Percentiles rank a stretch among this genome's conserved stretches.
Evolutionary conservation across 768 basidiomycete genomes (phyloP).

Genomic region (Chalciporus chontae): DNA sequence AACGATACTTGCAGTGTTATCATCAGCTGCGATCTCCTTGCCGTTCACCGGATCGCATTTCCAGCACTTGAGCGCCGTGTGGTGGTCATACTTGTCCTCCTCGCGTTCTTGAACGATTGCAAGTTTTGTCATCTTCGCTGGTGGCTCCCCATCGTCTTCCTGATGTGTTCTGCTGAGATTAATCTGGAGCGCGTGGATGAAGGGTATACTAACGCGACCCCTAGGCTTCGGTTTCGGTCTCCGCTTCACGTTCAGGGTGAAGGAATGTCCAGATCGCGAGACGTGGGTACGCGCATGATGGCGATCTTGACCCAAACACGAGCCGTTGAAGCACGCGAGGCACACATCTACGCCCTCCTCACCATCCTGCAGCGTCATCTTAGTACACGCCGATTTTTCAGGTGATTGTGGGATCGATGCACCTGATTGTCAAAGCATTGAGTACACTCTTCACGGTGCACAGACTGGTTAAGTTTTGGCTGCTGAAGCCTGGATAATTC

Average conservation of each 20-base stretch:
- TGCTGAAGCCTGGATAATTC: constrained; percentile 46
- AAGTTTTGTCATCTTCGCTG: constrained; percentile 84
- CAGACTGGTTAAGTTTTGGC: constrained; percentile 65
- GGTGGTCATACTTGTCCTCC: constrained; percentile 80
- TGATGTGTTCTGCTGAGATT: constrained; percentile 27
- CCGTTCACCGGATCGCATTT: constrained; percentile 55
- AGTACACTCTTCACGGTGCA: constrained; percentile 92
- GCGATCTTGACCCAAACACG: constrained; percentile 59
- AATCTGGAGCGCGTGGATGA: no score
- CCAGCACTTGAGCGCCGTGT: constrained; percentile 72
- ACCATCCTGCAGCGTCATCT: constrained; percentile 48
- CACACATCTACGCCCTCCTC: constrained; percentile 85
- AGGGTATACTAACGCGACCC: constrained; percentile 53
- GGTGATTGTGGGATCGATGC: constrained; percentile 10
- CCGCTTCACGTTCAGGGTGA: constrained; percentile 80
- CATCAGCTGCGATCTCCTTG: constrained; percentile 36
- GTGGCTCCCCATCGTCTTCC: constrained; percentile 78
- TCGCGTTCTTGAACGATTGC: constrained; percentile 85
- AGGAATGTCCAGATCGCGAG: constrained; percentile 66
- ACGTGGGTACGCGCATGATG: constrained; percentile 76
- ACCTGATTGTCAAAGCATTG: constrained; percentile 97
- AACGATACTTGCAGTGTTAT: constrained; percentile 31
- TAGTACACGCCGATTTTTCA: not conserved
- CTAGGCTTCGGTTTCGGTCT: constrained; percentile 53
- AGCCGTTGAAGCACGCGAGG: constrained; percentile 91